Percentiles rank a stretch among this genome's conserved stretches.
These are phyloP conservation scores for Botrytis fragariae DNA, from an alignment of 2,329 filamentous ascomycete genomes.

Conservation along the genomic window DNA sequence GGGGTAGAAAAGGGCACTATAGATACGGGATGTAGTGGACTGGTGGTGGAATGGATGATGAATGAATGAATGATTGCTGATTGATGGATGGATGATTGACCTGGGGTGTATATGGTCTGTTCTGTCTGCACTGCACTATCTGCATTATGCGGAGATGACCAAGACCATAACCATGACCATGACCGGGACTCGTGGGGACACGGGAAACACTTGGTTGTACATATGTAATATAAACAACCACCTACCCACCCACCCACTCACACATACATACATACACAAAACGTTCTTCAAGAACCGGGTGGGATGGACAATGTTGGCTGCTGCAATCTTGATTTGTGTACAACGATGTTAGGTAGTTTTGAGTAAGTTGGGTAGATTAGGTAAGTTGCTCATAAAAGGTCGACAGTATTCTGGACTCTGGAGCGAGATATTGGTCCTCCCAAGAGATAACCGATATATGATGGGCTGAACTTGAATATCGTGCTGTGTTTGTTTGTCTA, in stretches of 20 bases:
- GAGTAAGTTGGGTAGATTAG: neutral
- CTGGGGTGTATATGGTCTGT: constrained; percentile 2
- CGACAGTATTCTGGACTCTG: neutral
- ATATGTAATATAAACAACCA: neutral
- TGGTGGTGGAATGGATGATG: neutral
- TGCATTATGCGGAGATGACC: constrained; percentile 17
- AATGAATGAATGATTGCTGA: neutral
- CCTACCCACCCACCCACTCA: neutral
- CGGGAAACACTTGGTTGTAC: constrained; percentile 12
- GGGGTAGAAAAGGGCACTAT: constrained; percentile 5
- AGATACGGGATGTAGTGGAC: neutral
- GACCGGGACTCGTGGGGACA: constrained; percentile 16
- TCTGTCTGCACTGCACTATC: neutral
- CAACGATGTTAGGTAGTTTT: neutral
- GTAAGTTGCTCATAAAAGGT: neutral
- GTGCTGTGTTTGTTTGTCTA: neutral
- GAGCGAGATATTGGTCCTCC: neutral
- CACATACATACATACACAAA: neutral
- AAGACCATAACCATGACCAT: constrained; percentile 11
- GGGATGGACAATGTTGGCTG: neutral
- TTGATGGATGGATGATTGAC: neutral
- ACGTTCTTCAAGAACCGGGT: neutral
- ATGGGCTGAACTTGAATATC: neutral
- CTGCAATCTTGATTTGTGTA: neutral
- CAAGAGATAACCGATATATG: neutral